Evolutionary conservation across 2,329 filamentous ascomycete genomes (phyloP), one percentile per base, ranked within the genome.

Genomic region (Monosporascus cannonballus): DNA sequence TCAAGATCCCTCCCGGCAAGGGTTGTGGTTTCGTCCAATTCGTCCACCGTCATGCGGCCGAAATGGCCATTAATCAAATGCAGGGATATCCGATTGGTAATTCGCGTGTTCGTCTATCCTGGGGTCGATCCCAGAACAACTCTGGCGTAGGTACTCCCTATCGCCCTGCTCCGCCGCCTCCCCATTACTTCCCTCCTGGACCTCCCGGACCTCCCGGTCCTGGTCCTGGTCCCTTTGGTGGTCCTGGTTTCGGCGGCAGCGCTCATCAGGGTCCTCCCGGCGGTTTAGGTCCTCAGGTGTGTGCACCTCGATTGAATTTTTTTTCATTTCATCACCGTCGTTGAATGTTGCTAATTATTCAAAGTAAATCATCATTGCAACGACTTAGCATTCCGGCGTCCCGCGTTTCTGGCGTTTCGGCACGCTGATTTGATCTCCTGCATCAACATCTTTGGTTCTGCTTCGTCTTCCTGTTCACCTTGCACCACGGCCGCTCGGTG

Each of bases 61-160:
- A 99, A 77, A 99, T 99, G 94, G 94, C 94, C 62, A 99, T 99
- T 82, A 99, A 99, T 77, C 94, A 99, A 76, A 99, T 99, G 94
- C 94, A 99, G 76, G 94, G 94, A 56, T 99, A 99, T 71, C 94
- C 94, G 24, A 99, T 99, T 66, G 94, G 94, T 52, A 99, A 99
- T 80, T 97, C 93, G 47, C 91, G 94, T 61, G 94, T 99, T 55
- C 91, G 94, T 66, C 83, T 99, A 61, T 96, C 90, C 71, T 99
- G 94, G 94, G 94, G 94, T 59, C 89, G 94, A 59, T 95, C 89
- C 51, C 94, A 99, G 80, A 99, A 97, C 84, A 99, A 99, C 80
- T 97, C 93, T 57, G 94, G 94, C 53, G 94, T 96, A 55, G 94
- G 94, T 61, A 97, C 94, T 62, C 94, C 94, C 54, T 97, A 99